Base-by-base conservation (phyloP, 495 filamentous ascomycete genomes). In the Penicillium subrubescens region DNA sequence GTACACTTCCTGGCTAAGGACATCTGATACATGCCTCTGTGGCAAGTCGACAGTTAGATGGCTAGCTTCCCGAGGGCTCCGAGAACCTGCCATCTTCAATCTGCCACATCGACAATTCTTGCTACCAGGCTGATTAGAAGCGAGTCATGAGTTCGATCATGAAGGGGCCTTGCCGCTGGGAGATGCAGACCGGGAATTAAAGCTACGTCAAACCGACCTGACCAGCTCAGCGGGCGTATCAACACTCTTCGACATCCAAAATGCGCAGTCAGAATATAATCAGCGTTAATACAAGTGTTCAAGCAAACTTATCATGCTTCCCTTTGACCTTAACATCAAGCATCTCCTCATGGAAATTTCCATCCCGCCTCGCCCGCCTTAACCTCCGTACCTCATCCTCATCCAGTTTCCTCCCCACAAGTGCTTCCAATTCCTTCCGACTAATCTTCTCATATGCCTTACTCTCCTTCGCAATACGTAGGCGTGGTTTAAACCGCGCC, bases 271-370 rank as follows among this genome's bases (percentile, higher is more conserved):
- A 41, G 37, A 14, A 41, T 41, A 41, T 41, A 41, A 41, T 41
- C 15, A 41, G 37, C 17, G 17, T 4, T 17, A 17, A 17, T 11
- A 11, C 14, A 52, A 15, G 12, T 3, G 31, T 59, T 74, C 71
- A 87, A 65, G 88, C 88, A 82, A 86, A 99, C 75, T 99, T 99
- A 79, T 99, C 95, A 81, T 99, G 95, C 79, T 97, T 97, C 60
- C 88, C 90, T 77, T 95, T 97, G 12, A 97, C 92, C 75, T 92
- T 93, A 33, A 98, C 83, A 83, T 97, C 89, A 60, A 99, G 76
- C 65, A 97, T 74, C 58, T 85, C 85, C 77, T 99, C 96, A 78
- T 98, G 90, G 73, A 93, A 99, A 75, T 94, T 87, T 1, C 95
- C 76, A 73, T 97, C 92, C 74, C 87, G 81, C 74, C 93, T 84